Evolutionary conservation across 1,139 yeast species (phyloP).

Genomic region (Candida sojae): DNA sequence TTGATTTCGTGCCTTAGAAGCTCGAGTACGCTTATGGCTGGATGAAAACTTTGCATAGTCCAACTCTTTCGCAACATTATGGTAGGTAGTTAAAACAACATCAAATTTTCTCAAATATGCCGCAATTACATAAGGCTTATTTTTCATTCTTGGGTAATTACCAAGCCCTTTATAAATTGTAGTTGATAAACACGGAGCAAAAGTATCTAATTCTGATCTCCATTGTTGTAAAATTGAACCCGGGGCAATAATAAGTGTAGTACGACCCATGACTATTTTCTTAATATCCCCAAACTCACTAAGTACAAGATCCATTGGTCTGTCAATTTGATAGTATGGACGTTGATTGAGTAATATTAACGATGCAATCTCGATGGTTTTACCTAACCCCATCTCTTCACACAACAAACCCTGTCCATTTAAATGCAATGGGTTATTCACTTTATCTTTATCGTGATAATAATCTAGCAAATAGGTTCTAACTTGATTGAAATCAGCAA

Average conservation of each 20-base stretch:
- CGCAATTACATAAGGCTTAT: slow-evolving; percentile 45
- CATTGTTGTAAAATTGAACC: slow-evolving; percentile 81
- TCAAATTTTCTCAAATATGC: slow-evolving; percentile 59
- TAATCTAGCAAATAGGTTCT: slow-evolving; percentile 24
- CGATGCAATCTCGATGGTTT: slow-evolving; percentile 81
- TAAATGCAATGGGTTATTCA: slow-evolving; percentile 16
- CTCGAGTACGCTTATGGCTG: slow-evolving; percentile 54
- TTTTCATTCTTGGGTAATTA: slow-evolving; percentile 45
- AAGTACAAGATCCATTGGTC: slow-evolving; percentile 36
- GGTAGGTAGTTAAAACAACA: slow-evolving; percentile 80
- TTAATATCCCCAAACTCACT: slow-evolving; percentile 38
- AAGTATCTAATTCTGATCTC: slow-evolving; percentile 67
- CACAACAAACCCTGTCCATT: slow-evolving; percentile 74
- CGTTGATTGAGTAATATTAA: slow-evolving; percentile 62
- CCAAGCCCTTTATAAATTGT: slow-evolving; percentile 65
- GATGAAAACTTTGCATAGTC: slow-evolving; percentile 79
- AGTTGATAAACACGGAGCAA: slow-evolving; percentile 59
- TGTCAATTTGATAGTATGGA: slow-evolving; percentile 44
- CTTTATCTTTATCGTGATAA: slow-evolving; percentile 14
- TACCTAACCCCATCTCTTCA: slow-evolving; percentile 97
- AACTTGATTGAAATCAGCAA: slow-evolving; percentile 33
- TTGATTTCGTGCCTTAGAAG: slow-evolving; percentile 20
- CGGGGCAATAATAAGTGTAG: slow-evolving; percentile 86
- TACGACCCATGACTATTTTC: slow-evolving; percentile 53
- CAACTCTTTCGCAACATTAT: slow-evolving; percentile 69